Base-by-base conservation (phyloP, 495 filamentous ascomycete genomes). In the Melanomma pulvis-pyrius region DNA sequence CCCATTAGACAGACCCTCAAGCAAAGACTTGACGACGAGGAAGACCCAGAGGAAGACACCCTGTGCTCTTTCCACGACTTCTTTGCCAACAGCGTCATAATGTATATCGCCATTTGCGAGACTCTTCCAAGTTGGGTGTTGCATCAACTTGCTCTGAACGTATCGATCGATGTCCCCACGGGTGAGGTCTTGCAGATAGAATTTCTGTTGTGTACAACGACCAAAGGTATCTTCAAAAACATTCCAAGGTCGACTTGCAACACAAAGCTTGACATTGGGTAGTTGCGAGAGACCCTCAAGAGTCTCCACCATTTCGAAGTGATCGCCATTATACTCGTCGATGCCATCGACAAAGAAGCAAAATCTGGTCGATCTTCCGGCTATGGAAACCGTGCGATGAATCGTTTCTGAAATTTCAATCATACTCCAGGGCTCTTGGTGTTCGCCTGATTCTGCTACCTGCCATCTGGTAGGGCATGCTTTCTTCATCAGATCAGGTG, bases 271-370 rank as follows among this genome's bases (percentile, higher is more conserved):
- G 56, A 83, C 62, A 59, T 79, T 66, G 0, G 55, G 11, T 15
- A 49, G 61, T 6, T 24, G 24, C 12, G 63, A 51, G 39, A 73
- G 34, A 5, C 15, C 13, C 25, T 70, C 11, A 17, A 78, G 29
- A 0, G 73, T 17, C 0, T 73, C 47, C 15, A 77, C 50, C 7
- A 78, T 52, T 7, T 74, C 66, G 17, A 19, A 24, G 59, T 74
- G 61, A 19, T 77, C 57, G 3, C 71, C 79, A 1, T 75, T 58
- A 59, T 69, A 80, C 54, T 83, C 81, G 51, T 82, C 81, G 0
- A 83, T 67, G 1, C 80, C 81, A 62, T 84, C 83, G 34, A 84
- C 77, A 44, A 83, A 79, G 47, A 84, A 77, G 64, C 78, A 83
- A 24, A 83, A 74, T 44, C 63, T 71, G 32, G 28, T 53, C 19